phyloP scores from a whole-genome alignment of 805 yeast species.

The Cyberlindnera amylophila region DNA sequence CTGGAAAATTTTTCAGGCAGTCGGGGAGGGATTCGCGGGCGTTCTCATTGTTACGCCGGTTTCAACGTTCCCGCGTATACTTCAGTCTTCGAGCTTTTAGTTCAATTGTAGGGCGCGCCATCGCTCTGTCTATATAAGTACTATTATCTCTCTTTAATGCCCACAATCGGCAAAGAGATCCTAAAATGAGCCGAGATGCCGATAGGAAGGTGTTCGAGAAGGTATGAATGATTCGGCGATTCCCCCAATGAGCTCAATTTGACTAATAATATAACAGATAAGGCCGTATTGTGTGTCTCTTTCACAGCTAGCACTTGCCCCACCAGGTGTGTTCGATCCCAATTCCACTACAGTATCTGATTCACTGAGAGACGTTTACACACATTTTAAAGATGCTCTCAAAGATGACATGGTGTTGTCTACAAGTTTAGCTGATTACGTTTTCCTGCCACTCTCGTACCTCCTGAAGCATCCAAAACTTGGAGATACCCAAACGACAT shows the following conservation, averaged over 20 bases:
- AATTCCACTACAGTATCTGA: slow-evolving; percentile 29
- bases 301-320: slow-evolving; percentile 41
- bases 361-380: slow-evolving; percentile 34
- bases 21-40: too few species aligned
- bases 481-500: slow-evolving; percentile 43
- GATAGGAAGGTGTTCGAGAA: slow-evolving; percentile 17
- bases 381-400: slow-evolving; percentile 18
- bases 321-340: slow-evolving; percentile 32
- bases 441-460: slow-evolving; percentile 57
- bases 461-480: slow-evolving; percentile 46
- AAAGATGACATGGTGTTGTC: slow-evolving; percentile 26
- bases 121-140: too few species aligned
- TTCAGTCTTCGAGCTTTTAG: neutral
- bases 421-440: slow-evolving; percentile 50
- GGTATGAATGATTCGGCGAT: slow-evolving; percentile 16
- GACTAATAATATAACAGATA: slow-evolving; percentile 23
- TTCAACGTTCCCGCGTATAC: neutral
- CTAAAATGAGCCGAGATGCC: slow-evolving; percentile 11
- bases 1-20: slow-evolving; percentile 12
- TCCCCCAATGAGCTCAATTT: too few species aligned
- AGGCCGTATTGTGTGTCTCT: slow-evolving; percentile 42
- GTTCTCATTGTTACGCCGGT: slow-evolving; percentile 4
- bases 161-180: too few species aligned
- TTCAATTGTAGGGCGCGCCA: neutral
- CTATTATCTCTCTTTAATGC: too few species aligned